These are phyloP conservation scores for Thermomyces lanuginosus DNA, from an alignment of 2,329 filamentous ascomycete species.

Conservation along the genomic window DNA sequence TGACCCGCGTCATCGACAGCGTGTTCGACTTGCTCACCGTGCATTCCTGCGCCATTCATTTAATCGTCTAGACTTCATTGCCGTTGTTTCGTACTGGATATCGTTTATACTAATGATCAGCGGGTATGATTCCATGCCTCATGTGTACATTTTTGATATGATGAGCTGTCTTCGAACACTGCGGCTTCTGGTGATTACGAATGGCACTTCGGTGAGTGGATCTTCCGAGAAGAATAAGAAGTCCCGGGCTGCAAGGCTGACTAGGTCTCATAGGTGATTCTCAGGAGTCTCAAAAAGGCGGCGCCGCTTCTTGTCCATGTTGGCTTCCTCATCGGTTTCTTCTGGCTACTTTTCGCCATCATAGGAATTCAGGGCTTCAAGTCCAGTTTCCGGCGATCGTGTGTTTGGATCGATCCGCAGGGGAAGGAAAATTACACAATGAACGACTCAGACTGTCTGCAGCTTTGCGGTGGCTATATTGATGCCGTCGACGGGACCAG, in stretches of 20 bases:
- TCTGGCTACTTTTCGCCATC: slow-evolving; percentile 95
- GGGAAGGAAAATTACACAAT: slow-evolving; percentile 23
- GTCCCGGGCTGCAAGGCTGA: slow-evolving; percentile 8
- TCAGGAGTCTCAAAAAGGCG: slow-evolving; percentile 88
- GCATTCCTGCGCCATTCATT: slow-evolving; percentile 92
- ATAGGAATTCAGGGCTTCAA: slow-evolving; percentile 95
- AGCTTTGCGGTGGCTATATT: slow-evolving; percentile 78
- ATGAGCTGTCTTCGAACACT: slow-evolving; percentile 86
- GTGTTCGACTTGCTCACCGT: slow-evolving; percentile 69
- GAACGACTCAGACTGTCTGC: slow-evolving; percentile 42
- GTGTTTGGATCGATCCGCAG: slow-evolving; percentile 56
- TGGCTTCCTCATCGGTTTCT: slow-evolving; percentile 86
- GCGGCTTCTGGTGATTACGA: slow-evolving; percentile 76
- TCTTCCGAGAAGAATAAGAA: not conserved
- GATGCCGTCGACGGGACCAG: slow-evolving; percentile 40
- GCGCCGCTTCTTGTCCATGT: slow-evolving; percentile 83
- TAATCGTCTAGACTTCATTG: slow-evolving; percentile 87
- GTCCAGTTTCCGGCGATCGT: slow-evolving; percentile 59
- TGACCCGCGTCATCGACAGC: slow-evolving; percentile 60
- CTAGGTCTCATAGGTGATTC: slow-evolving; percentile 52
- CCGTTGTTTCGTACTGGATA: slow-evolving; percentile 90
- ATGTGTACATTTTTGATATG: slow-evolving; percentile 90
- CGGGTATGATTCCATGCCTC: slow-evolving; percentile 50
- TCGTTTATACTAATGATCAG: slow-evolving; percentile 58
- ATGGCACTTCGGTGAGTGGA: slow-evolving; percentile 65